A percentile compares a stretch with the other conserved stretches of the same genome.
Conservation (phyloP, 129 eudicot species). For the Flaveria brownii region DNA sequence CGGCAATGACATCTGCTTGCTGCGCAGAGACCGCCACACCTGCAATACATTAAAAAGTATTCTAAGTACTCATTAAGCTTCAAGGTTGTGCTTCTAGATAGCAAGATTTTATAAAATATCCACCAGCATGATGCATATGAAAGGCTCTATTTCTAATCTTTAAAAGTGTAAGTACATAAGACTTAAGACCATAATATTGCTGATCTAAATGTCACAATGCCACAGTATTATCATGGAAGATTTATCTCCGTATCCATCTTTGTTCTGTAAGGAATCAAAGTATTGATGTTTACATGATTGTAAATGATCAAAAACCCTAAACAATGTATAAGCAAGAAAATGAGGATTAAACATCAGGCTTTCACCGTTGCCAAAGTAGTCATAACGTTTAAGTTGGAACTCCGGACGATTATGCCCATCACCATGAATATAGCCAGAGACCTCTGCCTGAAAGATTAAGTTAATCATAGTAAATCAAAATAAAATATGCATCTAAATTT, state of each 20-base stretch:
- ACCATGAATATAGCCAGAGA: slow-evolving; percentile 54
- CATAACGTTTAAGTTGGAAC: slow-evolving; percentile 70
- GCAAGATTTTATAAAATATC: background rate
- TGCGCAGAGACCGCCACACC: slow-evolving; percentile 62
- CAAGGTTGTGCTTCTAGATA: background rate
- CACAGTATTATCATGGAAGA: background rate
- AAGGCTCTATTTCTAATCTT: background rate
- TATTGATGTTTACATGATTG: background rate
- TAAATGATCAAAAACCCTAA: background rate
- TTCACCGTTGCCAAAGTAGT: slow-evolving; percentile 91
- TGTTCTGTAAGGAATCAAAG: slow-evolving; percentile 9
- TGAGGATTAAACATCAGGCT: slow-evolving; percentile 13
- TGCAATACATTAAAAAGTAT: slow-evolving; percentile 37
- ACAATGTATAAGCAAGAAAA: slow-evolving; percentile 15
- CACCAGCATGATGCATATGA: slow-evolving; percentile 8
- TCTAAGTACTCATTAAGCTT: slow-evolving; percentile 15
- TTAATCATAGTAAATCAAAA: slow-evolving; percentile 15
- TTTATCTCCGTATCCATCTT: background rate
- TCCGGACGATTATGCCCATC: slow-evolving; percentile 72
- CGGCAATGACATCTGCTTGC: slow-evolving; percentile 81
- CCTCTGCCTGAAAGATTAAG: slow-evolving; percentile 64
- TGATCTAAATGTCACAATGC: background rate
- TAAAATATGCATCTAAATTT: slow-evolving; percentile 16
- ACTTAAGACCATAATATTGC: background rate
- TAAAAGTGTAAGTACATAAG: background rate